Percentiles rank a stretch among this genome's conserved stretches.
Conservation (phyloP, 495 filamentous ascomycete species). For the Aspergillus sclerotiicarbonarius region DNA sequence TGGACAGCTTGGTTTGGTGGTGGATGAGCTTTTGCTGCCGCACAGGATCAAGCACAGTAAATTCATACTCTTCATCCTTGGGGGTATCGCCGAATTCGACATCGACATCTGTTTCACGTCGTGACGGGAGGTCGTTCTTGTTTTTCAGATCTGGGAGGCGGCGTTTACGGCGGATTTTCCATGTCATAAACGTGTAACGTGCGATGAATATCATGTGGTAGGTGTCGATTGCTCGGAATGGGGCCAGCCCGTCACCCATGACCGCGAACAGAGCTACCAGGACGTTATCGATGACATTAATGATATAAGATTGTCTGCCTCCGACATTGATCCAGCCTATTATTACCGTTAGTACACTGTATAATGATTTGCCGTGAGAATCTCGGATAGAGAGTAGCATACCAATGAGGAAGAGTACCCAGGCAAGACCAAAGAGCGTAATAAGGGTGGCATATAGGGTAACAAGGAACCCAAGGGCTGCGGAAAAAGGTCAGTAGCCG, state of each 20-base stretch:
- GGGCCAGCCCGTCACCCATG: conserved; percentile 73
- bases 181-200: conserved; percentile 65
- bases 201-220: conserved; percentile 78
- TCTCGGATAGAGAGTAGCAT: neutral
- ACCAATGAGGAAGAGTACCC: conserved; percentile 81
- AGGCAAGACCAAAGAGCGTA: conserved; percentile 75
- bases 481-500: conserved; percentile 11
- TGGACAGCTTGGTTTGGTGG: conserved; percentile 72
- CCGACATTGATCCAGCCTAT: conserved; percentile 81
- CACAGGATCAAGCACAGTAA: conserved; percentile 57
- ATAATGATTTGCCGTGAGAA: neutral
- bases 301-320: conserved; percentile 61
- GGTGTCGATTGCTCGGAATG: conserved; percentile 73
- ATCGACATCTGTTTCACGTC: conserved; percentile 45
- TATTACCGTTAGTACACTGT: neutral
- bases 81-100: conserved; percentile 41
- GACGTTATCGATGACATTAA: conserved; percentile 74
- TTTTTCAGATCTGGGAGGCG: conserved; percentile 61
- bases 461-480: conserved; percentile 69
- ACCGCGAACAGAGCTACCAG: conserved; percentile 75
- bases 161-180: conserved; percentile 64
- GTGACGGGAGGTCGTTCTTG: conserved; percentile 66
- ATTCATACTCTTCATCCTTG: conserved; percentile 45
- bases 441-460: conserved; percentile 79
- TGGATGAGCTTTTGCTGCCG: conserved; percentile 65